Conservation (phyloP, 2,329 filamentous ascomycete genomes). For the Coniochaeta sp. region DNA sequence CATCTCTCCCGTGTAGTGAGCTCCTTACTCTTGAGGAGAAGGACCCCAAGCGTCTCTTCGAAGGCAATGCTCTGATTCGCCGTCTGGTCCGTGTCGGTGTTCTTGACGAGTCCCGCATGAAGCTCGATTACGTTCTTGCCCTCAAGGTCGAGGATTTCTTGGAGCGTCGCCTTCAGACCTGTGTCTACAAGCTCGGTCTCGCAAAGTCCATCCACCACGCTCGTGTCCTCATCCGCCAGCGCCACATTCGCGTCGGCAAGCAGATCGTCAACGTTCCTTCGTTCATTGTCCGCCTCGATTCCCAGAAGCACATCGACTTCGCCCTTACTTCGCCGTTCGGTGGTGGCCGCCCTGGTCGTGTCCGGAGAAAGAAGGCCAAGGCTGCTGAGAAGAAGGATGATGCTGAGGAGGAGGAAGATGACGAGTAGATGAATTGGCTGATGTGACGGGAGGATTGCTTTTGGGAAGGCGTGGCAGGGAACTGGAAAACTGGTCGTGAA, state of each 20-base stretch:
- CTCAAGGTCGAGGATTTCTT: conserved; percentile 99
- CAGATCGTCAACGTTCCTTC: conserved; percentile 99
- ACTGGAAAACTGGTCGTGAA: conserved; percentile 15
- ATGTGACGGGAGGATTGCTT: conserved; percentile 2
- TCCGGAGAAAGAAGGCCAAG: conserved; percentile 99
- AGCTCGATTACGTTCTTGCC: conserved; percentile 99
- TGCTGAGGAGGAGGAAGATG: conserved; percentile 80
- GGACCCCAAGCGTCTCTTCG: conserved; percentile 99
- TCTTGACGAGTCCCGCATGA: conserved; percentile 99
- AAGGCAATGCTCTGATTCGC: conserved; percentile 99
- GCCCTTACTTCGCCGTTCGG: conserved; percentile 95
- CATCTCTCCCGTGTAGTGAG: conserved; percentile 55
- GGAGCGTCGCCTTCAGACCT: conserved; percentile 99
- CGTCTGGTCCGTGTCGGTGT: conserved; percentile 99
- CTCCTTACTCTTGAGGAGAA: conserved; percentile 99
- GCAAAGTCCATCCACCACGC: conserved; percentile 99
- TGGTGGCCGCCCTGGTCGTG: conserved; percentile 93
- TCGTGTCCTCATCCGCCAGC: conserved; percentile 98
- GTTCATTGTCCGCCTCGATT: conserved; percentile 99
- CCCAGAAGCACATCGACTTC: conserved; percentile 99
- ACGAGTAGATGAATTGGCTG: conserved; percentile 43
- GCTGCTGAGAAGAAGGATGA: conserved; percentile 80
- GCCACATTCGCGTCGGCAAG: conserved; percentile 99
- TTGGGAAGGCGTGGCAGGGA: conserved; percentile 13
- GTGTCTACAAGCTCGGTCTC: conserved; percentile 99